Percentiles rank a stretch among this genome's conserved stretches.
Conservation (phyloP, 768 basidiomycete species). For the Serendipita indica region DNA sequence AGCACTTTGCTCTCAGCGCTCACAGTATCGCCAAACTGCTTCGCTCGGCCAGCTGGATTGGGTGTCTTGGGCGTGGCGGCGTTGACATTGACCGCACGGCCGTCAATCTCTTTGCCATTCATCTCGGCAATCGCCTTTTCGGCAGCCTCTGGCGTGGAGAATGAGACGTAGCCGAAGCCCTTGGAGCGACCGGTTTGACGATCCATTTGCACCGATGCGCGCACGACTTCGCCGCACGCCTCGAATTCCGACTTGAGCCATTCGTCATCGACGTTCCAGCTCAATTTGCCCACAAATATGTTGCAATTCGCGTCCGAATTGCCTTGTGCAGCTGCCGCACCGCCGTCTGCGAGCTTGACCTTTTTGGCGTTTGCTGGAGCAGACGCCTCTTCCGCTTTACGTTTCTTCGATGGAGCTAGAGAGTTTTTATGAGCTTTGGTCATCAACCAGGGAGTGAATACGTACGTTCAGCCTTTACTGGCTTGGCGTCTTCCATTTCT, state of each 20-base stretch:
- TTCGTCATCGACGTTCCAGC: constrained; percentile 96
- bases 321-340: constrained; percentile 28
- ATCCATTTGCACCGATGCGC: constrained; percentile 79
- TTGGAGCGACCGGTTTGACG: constrained; percentile 69
- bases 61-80: constrained; percentile 40
- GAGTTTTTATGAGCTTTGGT: constrained; percentile 6
- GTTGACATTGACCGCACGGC: constrained; percentile 77
- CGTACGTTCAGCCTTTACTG: constrained; percentile 19
- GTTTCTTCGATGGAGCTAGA: constrained; percentile 38
- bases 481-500: constrained; percentile 14
- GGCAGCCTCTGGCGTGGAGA: constrained; percentile 52
- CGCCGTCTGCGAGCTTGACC: constrained; percentile 52
- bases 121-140: constrained; percentile 60
- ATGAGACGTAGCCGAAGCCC: constrained; percentile 75
- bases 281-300: constrained; percentile 84
- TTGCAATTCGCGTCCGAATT: constrained; percentile 41
- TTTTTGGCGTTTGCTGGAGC: constrained; percentile 55
- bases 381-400: constrained; percentile 58
- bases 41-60: constrained; percentile 48
- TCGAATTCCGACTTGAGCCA: constrained; percentile 86
- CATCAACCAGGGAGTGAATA: constrained; percentile 8
- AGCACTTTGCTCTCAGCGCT: constrained; percentile 51
- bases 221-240: constrained; percentile 72
- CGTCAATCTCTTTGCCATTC: constrained; percentile 84
- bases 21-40: constrained; percentile 56